Percentiles rank a stretch among this genome's conserved stretches.
These are phyloP conservation scores for Sporothrix brasiliensis DNA, from an alignment of 2,329 filamentous ascomycete genomes.

Conservation along the genomic window DNA sequence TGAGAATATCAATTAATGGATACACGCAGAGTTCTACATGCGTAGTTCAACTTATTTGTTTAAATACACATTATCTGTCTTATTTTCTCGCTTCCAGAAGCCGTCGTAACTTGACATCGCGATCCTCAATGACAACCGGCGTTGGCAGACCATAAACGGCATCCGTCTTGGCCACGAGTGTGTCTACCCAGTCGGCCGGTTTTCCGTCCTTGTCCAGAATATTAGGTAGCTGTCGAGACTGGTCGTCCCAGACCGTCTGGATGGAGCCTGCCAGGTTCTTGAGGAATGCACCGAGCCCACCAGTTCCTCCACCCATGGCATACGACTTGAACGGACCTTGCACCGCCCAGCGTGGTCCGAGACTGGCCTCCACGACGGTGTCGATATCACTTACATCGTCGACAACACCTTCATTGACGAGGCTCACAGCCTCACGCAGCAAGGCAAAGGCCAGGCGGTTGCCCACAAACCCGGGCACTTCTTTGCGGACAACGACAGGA, in stretches of 20 bases:
- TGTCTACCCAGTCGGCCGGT: slow-evolving; percentile 1
- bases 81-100: neutral
- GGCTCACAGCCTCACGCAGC: slow-evolving; percentile 44
- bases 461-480: slow-evolving; percentile 49
- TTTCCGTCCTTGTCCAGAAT: slow-evolving; percentile 8
- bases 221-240: neutral
- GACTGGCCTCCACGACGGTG: slow-evolving; percentile 27
- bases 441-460: slow-evolving; percentile 51
- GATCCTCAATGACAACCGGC: slow-evolving; percentile 10
- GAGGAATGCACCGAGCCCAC: slow-evolving; percentile 6
- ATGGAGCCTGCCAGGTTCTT: slow-evolving; percentile 18
- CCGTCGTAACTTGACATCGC: neutral
- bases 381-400: slow-evolving; percentile 40
- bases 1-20: too few relatives aligned
- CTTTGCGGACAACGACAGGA: slow-evolving; percentile 47
- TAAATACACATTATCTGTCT: neutral
- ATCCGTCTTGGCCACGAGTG: slow-evolving; percentile 15
- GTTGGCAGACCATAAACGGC: slow-evolving; percentile 21
- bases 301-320: slow-evolving; percentile 29
- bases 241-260: slow-evolving; percentile 23
- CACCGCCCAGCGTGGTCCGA: slow-evolving; percentile 32
- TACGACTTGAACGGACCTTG: slow-evolving; percentile 30
- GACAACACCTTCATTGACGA: slow-evolving; percentile 43
- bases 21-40: neutral
- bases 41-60: neutral